Conservation (phyloP, 192 early-diverging fungal genomes). For the Coemansia furcata region DNA sequence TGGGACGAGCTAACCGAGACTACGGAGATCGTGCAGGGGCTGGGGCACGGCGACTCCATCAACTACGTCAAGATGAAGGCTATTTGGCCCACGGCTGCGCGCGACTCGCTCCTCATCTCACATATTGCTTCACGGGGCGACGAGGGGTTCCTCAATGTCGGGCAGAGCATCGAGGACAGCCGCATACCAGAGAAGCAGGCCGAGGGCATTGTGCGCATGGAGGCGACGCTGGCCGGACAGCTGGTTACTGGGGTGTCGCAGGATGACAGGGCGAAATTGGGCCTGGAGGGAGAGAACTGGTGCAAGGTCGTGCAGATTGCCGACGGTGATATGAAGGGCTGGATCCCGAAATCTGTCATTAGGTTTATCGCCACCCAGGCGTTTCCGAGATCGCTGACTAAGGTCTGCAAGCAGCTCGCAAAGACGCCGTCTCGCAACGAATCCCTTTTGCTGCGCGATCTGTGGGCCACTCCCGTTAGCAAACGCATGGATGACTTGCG, state of each 20-base stretch:
- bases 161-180: constrained; percentile 37
- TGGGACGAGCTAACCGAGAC: constrained; percentile 53
- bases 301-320: constrained; percentile 50
- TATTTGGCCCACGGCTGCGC: constrained; percentile 51
- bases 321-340: constrained; percentile 52
- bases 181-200: constrained; percentile 26
- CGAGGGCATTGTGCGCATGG: constrained; percentile 51
- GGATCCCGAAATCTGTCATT: constrained; percentile 52
- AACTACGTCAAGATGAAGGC: constrained; percentile 51
- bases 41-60: constrained; percentile 33
- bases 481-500: not conserved
- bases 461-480: not conserved
- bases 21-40: constrained; percentile 30
- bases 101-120: constrained; percentile 49
- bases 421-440: constrained; percentile 12
- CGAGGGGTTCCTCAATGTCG: constrained; percentile 40
- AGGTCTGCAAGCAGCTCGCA: constrained; percentile 41
- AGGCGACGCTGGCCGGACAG: constrained; percentile 51
- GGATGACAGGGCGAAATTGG: constrained; percentile 19
- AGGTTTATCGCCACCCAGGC: constrained; percentile 56
- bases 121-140: constrained; percentile 9
- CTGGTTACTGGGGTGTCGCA: constrained; percentile 19
- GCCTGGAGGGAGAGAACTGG: constrained; percentile 21
- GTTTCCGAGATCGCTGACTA: constrained; percentile 51
- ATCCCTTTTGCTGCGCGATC: constrained; percentile 24